A percentile compares a stretch with the other conserved stretches of the same genome.
These are phyloP conservation scores for Pythium scleroteichum DNA, from an alignment of 352 stramenopile species.

Conservation along the genomic window DNA sequence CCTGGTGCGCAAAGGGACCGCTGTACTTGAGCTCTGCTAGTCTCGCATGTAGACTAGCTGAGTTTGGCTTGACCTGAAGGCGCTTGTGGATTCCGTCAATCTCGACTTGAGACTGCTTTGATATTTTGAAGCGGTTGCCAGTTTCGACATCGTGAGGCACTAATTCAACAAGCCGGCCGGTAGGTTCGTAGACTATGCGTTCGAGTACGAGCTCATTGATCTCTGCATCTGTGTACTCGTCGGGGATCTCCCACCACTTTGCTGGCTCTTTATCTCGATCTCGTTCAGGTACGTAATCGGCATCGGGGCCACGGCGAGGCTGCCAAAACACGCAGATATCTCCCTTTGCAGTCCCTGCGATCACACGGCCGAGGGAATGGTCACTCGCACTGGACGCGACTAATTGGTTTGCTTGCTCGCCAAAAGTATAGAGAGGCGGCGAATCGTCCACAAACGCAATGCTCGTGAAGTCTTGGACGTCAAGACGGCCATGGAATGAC, in stretches of 20 bases:
- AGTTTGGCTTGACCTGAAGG: constrained; percentile 51
- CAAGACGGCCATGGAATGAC: constrained; percentile 63
- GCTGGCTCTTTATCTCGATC: constrained; percentile 44
- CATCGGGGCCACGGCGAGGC: constrained; percentile 38
- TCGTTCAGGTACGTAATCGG: constrained; percentile 33
- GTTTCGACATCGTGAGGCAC: constrained; percentile 66
- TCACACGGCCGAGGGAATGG: constrained; percentile 56
- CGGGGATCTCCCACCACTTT: constrained; percentile 79
- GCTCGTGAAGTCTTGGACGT: constrained; percentile 73
- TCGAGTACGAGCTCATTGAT: constrained; percentile 66
- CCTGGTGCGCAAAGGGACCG: constrained; percentile 51
- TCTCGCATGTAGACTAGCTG: constrained; percentile 37
- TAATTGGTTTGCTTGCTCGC: constrained; percentile 48
- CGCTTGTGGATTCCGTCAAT: constrained; percentile 56
- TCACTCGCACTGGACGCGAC: constrained; percentile 44
- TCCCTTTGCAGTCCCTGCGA: constrained; percentile 64
- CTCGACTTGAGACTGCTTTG: constrained; percentile 51
- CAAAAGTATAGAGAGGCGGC: constrained; percentile 56
- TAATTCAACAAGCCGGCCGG: constrained; percentile 55
- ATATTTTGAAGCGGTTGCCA: constrained; percentile 65
- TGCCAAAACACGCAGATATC: constrained; percentile 75
- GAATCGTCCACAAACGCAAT: constrained; percentile 73
- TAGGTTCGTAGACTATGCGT: constrained; percentile 60
- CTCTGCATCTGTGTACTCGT: constrained; percentile 60
- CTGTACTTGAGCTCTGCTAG: constrained; percentile 54